Percentiles rank a stretch among this genome's conserved stretches.
Evolutionary conservation across 2,329 filamentous ascomycete genomes (phyloP).

Genomic region (Aspergillus pseudoglaucus): DNA sequence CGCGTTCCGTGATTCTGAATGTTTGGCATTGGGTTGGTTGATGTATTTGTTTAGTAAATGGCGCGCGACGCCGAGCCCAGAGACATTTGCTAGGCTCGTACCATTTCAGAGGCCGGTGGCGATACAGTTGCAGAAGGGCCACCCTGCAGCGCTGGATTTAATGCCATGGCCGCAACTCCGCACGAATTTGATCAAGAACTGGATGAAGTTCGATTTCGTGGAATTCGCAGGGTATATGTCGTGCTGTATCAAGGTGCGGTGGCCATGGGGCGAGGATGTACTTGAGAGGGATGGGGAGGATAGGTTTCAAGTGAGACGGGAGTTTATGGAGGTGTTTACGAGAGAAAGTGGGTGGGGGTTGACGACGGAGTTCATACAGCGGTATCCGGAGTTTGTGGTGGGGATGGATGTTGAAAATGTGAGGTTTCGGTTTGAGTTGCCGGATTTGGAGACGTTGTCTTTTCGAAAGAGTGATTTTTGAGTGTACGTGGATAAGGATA

Average conservation of each 20-base stretch:
- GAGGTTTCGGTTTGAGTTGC: neutral
- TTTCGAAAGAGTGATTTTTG: too few species aligned
- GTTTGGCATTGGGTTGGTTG: slow-evolving; percentile 4
- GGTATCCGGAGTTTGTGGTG: slow-evolving; percentile 5
- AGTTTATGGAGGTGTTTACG: slow-evolving; percentile 9
- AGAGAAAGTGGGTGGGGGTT: slow-evolving; percentile 6
- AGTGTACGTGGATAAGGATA: too few species aligned
- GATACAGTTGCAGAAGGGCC: neutral
- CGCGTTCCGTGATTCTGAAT: slow-evolving; percentile 2
- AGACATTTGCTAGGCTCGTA: neutral
- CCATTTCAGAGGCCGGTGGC: neutral
- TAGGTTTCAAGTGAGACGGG: slow-evolving; percentile 3
- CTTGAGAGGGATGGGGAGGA: slow-evolving; percentile 8
- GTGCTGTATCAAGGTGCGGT: slow-evolving; percentile 9
- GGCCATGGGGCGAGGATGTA: slow-evolving; percentile 8
- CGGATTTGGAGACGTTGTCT: neutral
- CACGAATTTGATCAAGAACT: slow-evolving; percentile 3
- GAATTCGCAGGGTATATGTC: slow-evolving; percentile 5
- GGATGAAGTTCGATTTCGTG: slow-evolving; percentile 2
- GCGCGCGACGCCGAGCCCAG: slow-evolving; percentile 1
- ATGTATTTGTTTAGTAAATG: slow-evolving; percentile 4
- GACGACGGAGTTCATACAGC: slow-evolving; percentile 4
- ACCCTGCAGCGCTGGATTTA: neutral
- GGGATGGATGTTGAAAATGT: slow-evolving; percentile 6
- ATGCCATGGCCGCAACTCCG: slow-evolving; percentile 1